Evolutionary conservation across 2,329 filamentous ascomycete species (phyloP).

Genomic region (Colletotrichum neosansevieriae): DNA sequence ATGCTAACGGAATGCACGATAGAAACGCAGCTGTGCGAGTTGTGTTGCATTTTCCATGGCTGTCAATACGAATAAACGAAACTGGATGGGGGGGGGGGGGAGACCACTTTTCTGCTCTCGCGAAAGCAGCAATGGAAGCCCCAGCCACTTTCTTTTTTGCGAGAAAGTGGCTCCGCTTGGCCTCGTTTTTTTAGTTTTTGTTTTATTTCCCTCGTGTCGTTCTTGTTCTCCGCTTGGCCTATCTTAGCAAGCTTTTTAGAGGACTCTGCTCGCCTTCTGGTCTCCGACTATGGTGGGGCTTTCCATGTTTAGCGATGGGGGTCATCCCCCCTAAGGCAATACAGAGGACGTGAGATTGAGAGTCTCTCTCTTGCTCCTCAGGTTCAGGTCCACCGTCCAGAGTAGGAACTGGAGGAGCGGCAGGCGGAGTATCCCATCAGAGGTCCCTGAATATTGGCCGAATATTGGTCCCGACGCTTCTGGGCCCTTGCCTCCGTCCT

Average conservation of each 20-base stretch:
- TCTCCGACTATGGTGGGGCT: too few species aligned
- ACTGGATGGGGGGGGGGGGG: too few species aligned
- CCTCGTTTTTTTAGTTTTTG: too few species aligned
- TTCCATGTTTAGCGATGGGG: too few species aligned
- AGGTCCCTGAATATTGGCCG: slow-evolving; percentile 23
- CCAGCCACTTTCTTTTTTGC: background rate
- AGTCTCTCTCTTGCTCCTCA: background rate
- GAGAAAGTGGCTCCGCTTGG: background rate
- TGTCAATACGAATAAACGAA: slow-evolving; percentile 13
- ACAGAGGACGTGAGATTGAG: slow-evolving; percentile 9
- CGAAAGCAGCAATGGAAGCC: too few species aligned
- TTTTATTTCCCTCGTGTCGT: background rate
- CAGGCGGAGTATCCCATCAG: slow-evolving; percentile 7
- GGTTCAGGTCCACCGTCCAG: slow-evolving; percentile 4
- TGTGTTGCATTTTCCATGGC: slow-evolving; percentile 17
- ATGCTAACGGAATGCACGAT: slow-evolving; percentile 1
- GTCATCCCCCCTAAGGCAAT: background rate
- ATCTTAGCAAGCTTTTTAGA: background rate
- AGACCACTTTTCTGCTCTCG: too few species aligned
- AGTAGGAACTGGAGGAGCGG: background rate
- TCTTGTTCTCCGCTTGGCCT: background rate
- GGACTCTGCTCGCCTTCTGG: too few species aligned
- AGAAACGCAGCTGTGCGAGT: background rate
- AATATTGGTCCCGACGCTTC: slow-evolving; percentile 20
- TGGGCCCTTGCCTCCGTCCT: slow-evolving; percentile 2